Conservation (phyloP, 768 basidiomycete species). For the Suillus variegatus region DNA sequence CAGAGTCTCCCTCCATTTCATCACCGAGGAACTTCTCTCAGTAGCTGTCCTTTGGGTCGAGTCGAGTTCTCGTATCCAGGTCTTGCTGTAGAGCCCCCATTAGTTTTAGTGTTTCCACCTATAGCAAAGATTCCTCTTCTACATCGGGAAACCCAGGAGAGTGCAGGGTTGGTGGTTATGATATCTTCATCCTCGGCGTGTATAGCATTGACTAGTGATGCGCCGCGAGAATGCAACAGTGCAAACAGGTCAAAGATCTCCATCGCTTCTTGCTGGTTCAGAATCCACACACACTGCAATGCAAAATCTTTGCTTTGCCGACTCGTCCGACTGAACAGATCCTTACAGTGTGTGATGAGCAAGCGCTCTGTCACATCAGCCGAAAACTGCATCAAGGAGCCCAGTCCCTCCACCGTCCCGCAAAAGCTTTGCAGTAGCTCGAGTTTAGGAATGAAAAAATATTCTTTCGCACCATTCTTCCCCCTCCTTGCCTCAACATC, state of each 20-base stretch:
- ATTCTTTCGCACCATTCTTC: conserved; percentile 21
- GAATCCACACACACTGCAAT: conserved; percentile 32
- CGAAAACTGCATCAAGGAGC: conserved; percentile 34
- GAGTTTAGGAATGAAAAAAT: conserved; percentile 41
- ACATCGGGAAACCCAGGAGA: not conserved
- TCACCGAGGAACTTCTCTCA: too few relatives aligned
- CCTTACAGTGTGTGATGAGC: conserved; percentile 34
- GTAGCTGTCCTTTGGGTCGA: too few relatives aligned
- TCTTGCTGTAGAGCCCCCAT: too few relatives aligned
- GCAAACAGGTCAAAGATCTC: conserved; percentile 24
- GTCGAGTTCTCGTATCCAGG: too few relatives aligned
- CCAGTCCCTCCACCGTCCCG: conserved; percentile 22
- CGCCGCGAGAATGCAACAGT: not conserved
- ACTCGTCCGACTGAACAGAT: conserved; percentile 23
- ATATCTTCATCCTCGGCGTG: too few relatives aligned
- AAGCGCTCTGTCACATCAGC: conserved; percentile 36
- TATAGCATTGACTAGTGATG: not conserved
- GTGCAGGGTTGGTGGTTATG: not conserved
- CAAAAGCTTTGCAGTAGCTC: conserved; percentile 33
- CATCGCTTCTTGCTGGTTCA: conserved; percentile 33
- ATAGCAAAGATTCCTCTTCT: too few relatives aligned
- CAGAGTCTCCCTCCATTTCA: too few relatives aligned
- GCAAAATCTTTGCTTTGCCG: conserved; percentile 34
- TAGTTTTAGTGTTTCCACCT: too few relatives aligned
- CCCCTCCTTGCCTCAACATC: not conserved